These are phyloP conservation scores for Gymnopus androsaceus DNA, from an alignment of 1,284 basidiomycete species.

Conservation along the genomic window DNA sequence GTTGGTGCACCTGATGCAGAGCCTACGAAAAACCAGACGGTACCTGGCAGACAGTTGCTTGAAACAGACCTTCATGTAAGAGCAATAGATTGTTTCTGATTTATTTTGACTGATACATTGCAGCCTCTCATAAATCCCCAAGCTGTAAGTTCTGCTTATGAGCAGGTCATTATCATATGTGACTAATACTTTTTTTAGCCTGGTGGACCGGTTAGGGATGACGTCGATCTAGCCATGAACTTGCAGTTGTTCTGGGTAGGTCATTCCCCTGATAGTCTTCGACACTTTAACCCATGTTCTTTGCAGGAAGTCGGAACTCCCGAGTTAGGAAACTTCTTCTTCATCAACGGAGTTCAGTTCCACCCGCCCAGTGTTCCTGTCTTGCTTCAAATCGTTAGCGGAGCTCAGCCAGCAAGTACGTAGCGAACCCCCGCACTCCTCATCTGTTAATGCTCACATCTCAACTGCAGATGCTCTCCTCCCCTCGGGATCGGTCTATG, in stretches of 20 bases:
- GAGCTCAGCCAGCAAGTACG: not conserved
- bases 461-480: no score
- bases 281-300: conserved; percentile 14
- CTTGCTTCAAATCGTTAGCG: conserved; percentile 14
- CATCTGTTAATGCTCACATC: no score
- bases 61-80: no score
- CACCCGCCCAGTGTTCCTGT: conserved; percentile 9
- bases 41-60: no score
- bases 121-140: no score
- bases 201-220: conserved; percentile 26
- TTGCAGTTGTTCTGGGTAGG: conserved; percentile 20
- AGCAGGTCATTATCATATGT: conserved; percentile 6
- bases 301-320: no score
- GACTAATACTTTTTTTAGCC: conserved; percentile 26
- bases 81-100: no score
- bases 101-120: no score
- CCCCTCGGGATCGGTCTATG: no score
- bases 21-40: no score
- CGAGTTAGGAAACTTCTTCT: not conserved
- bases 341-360: conserved; percentile 3
- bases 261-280: not conserved
- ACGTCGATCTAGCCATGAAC: conserved; percentile 29
- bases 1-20: no score
- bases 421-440: conserved; percentile 25
- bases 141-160: no score